A percentile compares a stretch with the other conserved stretches of the same genome.
phyloP scores from a whole-genome alignment of 1,284 basidiomycete species.

The Ustilago tritici region DNA sequence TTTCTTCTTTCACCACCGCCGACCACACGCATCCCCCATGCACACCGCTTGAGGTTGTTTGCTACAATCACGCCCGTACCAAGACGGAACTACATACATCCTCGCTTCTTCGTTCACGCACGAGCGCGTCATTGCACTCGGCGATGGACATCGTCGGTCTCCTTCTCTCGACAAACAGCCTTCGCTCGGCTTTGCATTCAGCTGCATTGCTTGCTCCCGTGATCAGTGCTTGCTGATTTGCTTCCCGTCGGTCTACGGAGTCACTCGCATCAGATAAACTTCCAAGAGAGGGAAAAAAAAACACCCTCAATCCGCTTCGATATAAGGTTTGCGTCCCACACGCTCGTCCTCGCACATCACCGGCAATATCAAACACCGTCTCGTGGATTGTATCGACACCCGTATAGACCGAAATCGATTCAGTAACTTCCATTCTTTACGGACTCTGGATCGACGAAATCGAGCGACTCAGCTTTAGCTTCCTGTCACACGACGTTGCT shows the following conservation, averaged over 20 bases:
- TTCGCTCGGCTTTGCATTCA: neutral
- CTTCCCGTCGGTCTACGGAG: slow-evolving; percentile 20
- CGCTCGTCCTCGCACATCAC: neutral
- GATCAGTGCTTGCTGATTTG: neutral
- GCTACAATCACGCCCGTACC: slow-evolving; percentile 8
- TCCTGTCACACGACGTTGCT: neutral
- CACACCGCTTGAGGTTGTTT: slow-evolving; percentile 3
- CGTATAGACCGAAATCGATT: neutral
- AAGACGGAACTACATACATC: slow-evolving; percentile 13
- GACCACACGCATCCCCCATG: neutral
- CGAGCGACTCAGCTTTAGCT: neutral
- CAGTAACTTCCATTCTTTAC: neutral
- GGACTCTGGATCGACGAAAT: neutral
- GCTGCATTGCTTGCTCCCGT: neutral
- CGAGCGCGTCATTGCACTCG: neutral
- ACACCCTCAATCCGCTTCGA: slow-evolving; percentile 14
- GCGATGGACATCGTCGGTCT: slow-evolving; percentile 4
- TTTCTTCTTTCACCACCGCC: neutral
- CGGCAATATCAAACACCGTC: slow-evolving; percentile 3
- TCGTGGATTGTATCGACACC: neutral
- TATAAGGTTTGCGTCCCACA: slow-evolving; percentile 29
- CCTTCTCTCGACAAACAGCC: neutral
- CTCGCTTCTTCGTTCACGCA: neutral
- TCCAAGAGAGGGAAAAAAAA: neutral
- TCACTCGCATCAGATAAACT: neutral